Percentiles rank a stretch among this genome's conserved stretches.
These are phyloP conservation scores for Haplographium delicatum DNA, from an alignment of 495 filamentous ascomycete species.

Conservation along the genomic window DNA sequence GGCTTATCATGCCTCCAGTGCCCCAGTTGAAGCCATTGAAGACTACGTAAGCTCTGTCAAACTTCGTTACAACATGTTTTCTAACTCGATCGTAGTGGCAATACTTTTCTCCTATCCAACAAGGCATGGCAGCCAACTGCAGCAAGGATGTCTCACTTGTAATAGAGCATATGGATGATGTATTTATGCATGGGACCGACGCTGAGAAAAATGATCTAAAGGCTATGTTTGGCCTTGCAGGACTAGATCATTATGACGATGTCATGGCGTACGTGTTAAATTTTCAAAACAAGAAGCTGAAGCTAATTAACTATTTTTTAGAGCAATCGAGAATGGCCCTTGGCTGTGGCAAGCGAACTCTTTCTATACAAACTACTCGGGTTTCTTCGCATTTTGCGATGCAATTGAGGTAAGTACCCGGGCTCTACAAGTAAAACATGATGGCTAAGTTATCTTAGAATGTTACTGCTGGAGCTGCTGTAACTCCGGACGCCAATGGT, in stretches of 20 bases:
- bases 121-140: constrained; percentile 62
- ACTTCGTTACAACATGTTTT: neutral
- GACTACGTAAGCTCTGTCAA: constrained; percentile 37
- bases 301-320: constrained; percentile 6
- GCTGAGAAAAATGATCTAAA: constrained; percentile 48
- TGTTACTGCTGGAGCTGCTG: constrained; percentile 28
- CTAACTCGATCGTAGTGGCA: constrained; percentile 38
- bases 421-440: neutral
- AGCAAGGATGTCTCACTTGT: constrained; percentile 49
- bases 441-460: constrained; percentile 22
- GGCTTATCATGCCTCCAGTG: constrained; percentile 61
- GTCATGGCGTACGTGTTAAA: constrained; percentile 45
- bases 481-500: constrained; percentile 35
- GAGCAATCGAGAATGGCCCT: constrained; percentile 48
- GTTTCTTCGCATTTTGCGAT: constrained; percentile 52
- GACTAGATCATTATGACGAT: constrained; percentile 51
- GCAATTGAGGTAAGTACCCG: constrained; percentile 35
- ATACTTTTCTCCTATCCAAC: constrained; percentile 59
- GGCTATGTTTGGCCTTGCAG: constrained; percentile 49
- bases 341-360: constrained; percentile 54
- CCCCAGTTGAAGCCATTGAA: constrained; percentile 56
- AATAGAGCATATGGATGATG: constrained; percentile 50
- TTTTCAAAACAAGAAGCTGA: constrained; percentile 1
- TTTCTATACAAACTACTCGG: constrained; percentile 41
- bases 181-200: constrained; percentile 37